A percentile compares a stretch with the other conserved stretches of the same genome.
Evolutionary conservation across 2,329 filamentous ascomycete species (phyloP).

Genomic region (Ilyonectria sp.): DNA sequence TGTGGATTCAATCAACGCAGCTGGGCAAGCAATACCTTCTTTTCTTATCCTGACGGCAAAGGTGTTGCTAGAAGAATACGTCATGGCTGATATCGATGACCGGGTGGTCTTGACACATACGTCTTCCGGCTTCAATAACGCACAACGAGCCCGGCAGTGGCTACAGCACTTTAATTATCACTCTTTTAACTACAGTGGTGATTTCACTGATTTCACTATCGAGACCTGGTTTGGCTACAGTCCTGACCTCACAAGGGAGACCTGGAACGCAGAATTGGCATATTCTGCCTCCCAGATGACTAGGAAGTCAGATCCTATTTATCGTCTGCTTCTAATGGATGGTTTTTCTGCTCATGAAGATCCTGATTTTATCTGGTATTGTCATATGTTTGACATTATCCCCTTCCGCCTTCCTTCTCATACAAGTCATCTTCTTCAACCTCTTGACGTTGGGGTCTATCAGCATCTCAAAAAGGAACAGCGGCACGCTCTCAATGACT

Average conservation of each 20-base stretch:
- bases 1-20: constrained; percentile 5
- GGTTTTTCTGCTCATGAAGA: constrained; percentile 13
- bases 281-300: not conserved
- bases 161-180: constrained; percentile 14
- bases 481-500: not conserved
- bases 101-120: not conserved
- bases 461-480: constrained; percentile 9
- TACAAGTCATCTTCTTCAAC: constrained; percentile 12
- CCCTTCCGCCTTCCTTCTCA: constrained; percentile 16
- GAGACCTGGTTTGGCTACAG: constrained; percentile 10
- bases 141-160: not conserved
- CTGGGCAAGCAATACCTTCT: not conserved
- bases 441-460: constrained; percentile 15
- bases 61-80: constrained; percentile 13
- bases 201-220: not conserved
- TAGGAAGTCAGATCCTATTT: not conserved
- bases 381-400: constrained; percentile 9
- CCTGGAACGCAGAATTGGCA: not conserved
- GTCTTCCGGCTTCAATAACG: constrained; percentile 4
- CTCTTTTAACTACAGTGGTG: not conserved
- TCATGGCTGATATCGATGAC: constrained; percentile 8
- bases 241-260: not conserved
- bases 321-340: constrained; percentile 13
- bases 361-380: constrained; percentile 24
- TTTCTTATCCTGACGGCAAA: constrained; percentile 17